Conservation (phyloP, 106 monocot genomes). For the Dioscorea alata region DNA sequence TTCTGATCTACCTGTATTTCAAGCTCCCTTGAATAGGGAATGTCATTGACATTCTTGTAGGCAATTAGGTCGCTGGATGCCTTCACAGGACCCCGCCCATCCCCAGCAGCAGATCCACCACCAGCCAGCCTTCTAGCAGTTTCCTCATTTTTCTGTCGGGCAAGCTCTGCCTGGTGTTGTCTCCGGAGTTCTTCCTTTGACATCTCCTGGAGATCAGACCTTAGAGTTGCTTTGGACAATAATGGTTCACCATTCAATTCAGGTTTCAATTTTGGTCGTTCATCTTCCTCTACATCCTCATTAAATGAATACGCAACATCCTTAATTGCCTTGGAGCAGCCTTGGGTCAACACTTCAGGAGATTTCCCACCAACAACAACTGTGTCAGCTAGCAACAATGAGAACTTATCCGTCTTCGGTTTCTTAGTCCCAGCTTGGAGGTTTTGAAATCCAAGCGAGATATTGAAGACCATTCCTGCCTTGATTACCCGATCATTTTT, state of each 20-base stretch:
- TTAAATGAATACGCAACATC: conserved; percentile 81
- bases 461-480: conserved; percentile 86
- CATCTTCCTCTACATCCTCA: conserved; percentile 63
- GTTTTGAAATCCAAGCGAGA: conserved; percentile 89
- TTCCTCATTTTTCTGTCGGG: conserved; percentile 89
- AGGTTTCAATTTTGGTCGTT: conserved; percentile 17
- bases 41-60: conserved; percentile 81
- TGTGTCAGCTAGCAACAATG: conserved; percentile 81
- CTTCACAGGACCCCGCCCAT: conserved; percentile 47
- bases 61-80: conserved; percentile 62
- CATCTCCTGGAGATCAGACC: conserved; percentile 85
- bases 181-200: conserved; percentile 86
- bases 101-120: conserved; percentile 48
- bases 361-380: conserved; percentile 50
- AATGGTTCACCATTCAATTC: conserved; percentile 24
- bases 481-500: conserved; percentile 60
- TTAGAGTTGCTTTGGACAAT: conserved; percentile 66
- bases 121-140: conserved; percentile 68
- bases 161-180: conserved; percentile 95
- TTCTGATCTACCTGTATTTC: conserved; percentile 82
- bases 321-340: conserved; percentile 67
- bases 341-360: conserved; percentile 63
- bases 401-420: conserved; percentile 74
- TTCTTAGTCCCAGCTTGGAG: conserved; percentile 58
- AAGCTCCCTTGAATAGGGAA: conserved; percentile 56